A percentile compares a stretch with the other conserved stretches of the same genome.
Evolutionary conservation across 2,329 filamentous ascomycete species (phyloP).

Genomic region (Aspergillus fijiensis): DNA sequence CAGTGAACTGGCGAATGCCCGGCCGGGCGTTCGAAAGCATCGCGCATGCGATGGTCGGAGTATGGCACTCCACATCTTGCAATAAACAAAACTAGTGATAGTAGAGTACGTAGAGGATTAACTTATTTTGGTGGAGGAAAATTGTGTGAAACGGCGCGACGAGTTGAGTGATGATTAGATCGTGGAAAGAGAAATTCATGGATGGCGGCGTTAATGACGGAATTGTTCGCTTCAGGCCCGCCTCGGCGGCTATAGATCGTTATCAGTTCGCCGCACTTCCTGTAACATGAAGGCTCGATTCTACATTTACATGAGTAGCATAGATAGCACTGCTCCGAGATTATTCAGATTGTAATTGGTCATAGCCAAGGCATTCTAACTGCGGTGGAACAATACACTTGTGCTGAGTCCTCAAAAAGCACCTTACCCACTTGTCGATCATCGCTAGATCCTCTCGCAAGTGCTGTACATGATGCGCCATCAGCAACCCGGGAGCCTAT

Average conservation of each 20-base stretch:
- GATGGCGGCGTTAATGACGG: not conserved
- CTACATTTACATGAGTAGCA: too few relatives aligned
- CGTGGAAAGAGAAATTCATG: not conserved
- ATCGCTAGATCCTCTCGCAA: too few relatives aligned
- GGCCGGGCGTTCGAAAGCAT: constrained; percentile 21
- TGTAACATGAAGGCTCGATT: not conserved
- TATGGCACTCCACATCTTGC: constrained; percentile 32
- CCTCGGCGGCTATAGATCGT: not conserved
- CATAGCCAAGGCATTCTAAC: too few relatives aligned
- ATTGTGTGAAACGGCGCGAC: not conserved
- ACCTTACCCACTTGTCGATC: too few relatives aligned
- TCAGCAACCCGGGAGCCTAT: too few relatives aligned
- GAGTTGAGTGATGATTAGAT: not conserved
- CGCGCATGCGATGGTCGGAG: constrained; percentile 24
- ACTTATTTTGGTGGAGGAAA: too few relatives aligned
- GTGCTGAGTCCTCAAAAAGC: too few relatives aligned
- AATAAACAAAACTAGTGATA: not conserved
- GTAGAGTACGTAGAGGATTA: not conserved
- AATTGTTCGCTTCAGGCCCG: not conserved
- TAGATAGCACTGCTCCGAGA: too few relatives aligned
- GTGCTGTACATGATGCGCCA: too few relatives aligned
- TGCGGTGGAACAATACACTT: too few relatives aligned
- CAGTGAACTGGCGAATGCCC: constrained; percentile 29
- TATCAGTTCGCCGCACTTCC: not conserved
- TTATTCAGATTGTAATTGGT: too few relatives aligned